Base-by-base conservation (phyloP, 176 grass and related monocot species). In the Panicum miliaceum region DNA sequence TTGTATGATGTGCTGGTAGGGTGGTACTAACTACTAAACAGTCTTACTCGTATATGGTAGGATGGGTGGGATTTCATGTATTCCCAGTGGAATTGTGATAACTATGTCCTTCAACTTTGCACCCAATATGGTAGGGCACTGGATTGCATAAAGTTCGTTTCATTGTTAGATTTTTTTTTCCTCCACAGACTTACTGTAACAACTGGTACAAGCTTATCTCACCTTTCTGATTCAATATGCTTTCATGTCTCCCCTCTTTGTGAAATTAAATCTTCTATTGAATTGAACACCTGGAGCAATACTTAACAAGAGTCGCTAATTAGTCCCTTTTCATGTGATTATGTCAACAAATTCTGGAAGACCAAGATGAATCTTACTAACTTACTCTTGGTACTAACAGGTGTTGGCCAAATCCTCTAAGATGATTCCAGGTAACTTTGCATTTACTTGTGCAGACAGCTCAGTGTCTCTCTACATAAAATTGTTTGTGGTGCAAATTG, bases 381-480 rank as follows among this genome's bases (percentile, higher is more conserved):
- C 68, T 82, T 77, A 60, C 48, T 87, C 12, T 85, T 42, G 82
- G 8, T 88, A 57, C 88, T 51, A 63, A 53, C 88, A 96, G 97
- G 97, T 99, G 15, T 80, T 99, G 64, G 97, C 91, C 75, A 99
- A 99, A 88, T 99, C 93, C 68, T 96, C 93, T 74, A 99, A 99
- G 84, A 99, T 99, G 97, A 96, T 99, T 89, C 97, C 97, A 50
- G 97, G 97, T 96, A 79, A 92, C 85, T 87, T 20, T 77, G 35
- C 15, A 57, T 84, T 26, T 7, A 41, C 67, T 7, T 77, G 4
- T 77, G 27, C 57, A 78, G 47, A 72, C 22, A 43, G n/a, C 20
- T 0, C 3, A 50, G 8, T 73, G 18, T 60, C 13, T 48, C 34
- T 80, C 63, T 67, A 66, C 56, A 56, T 5, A 67, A 72, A 40